A percentile compares a stretch with the other conserved stretches of the same genome.
These are phyloP conservation scores for Cryptococcus sp. DNA, from an alignment of 1,284 basidiomycete genomes.

Conservation along the genomic window DNA sequence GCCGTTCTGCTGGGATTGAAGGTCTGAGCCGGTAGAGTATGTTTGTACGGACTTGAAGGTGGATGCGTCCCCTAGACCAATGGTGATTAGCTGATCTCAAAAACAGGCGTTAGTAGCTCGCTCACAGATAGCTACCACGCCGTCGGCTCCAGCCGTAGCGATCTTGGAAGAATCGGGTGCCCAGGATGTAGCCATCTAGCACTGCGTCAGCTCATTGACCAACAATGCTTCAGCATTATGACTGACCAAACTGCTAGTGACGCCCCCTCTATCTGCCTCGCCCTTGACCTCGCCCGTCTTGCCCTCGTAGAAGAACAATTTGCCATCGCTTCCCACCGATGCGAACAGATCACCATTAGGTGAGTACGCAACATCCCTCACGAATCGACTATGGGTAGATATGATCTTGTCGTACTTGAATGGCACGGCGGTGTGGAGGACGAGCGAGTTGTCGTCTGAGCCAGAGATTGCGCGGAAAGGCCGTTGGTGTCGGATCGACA, in stretches of 20 bases:
- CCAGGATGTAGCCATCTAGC: conserved; percentile 76
- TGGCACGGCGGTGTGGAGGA: conserved; percentile 75
- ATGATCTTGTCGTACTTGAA: conserved; percentile 92
- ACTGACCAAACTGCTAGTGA: conserved; percentile 67
- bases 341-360: conserved; percentile 80
- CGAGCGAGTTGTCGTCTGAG: conserved; percentile 77
- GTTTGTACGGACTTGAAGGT: conserved; percentile 65
- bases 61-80: conserved; percentile 71
- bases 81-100: neutral
- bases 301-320: conserved; percentile 88
- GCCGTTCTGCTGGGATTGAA: conserved; percentile 80
- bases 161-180: conserved; percentile 70
- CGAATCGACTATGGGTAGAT: conserved; percentile 87
- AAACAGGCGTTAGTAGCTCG: neutral
- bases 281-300: conserved; percentile 77
- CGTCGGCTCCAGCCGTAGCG: conserved; percentile 82
- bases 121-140: conserved; percentile 82
- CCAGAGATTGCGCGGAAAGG: conserved; percentile 90
- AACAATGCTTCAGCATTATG: neutral
- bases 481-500: conserved; percentile 83
- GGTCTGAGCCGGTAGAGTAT: conserved; percentile 70
- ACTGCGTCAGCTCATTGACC: neutral
- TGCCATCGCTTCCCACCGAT: conserved; percentile 88
- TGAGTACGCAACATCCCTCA: conserved; percentile 86
- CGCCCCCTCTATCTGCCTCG: conserved; percentile 61